Base-by-base conservation (phyloP, 371 early-diverging fungal genomes). In the Blastocladiella emersonii region DNA sequence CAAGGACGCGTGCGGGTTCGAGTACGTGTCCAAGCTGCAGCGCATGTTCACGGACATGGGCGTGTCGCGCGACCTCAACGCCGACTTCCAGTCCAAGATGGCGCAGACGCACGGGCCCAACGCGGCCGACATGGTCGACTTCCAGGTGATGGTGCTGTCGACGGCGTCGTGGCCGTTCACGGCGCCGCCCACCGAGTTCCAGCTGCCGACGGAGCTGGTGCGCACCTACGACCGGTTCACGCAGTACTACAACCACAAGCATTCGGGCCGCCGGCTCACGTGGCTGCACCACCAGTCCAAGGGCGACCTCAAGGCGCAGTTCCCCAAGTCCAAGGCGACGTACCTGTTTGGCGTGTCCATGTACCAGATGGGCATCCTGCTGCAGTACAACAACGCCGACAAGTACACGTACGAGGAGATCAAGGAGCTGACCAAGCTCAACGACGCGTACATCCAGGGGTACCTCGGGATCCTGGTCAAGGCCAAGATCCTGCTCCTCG, bases 11-110 rank as follows among this genome's bases (percentile, higher is more conserved):
- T 91, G 92, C 68, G 95, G 95, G 34, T 84, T 85, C 32, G 95
- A 95, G 73, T 94, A 92, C 74, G 93, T 92, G 1, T 79, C 79
- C 65, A 93, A 91, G 71, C 76, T 95, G 56, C 85, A 88, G 71
- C 84, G 88, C 62, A 93, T 95, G 95, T 93, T 94, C 68, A 85
- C 84, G 6, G 96, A 95, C 66, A 88, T 95, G 68, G 79, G 83
- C 7, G 66, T 93, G 8, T 90, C 91, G 70, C 85, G 83, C 66
- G 93, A 92, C 63, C 72, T 93, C 66, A 88, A 91, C 59, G 80
- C 81, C 34, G 71, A 68, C 49, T 90, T 89, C 74, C 76, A 73
- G 68, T 56, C 70, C 10, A 63, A 77, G 65, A 67, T 68, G 6
- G 80, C 75, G 57, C 71, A 70, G 34, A 71, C 71, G 49, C 75